Conservation (phyloP, 2,329 filamentous ascomycete species). For the Monosporascus cannonballus region DNA sequence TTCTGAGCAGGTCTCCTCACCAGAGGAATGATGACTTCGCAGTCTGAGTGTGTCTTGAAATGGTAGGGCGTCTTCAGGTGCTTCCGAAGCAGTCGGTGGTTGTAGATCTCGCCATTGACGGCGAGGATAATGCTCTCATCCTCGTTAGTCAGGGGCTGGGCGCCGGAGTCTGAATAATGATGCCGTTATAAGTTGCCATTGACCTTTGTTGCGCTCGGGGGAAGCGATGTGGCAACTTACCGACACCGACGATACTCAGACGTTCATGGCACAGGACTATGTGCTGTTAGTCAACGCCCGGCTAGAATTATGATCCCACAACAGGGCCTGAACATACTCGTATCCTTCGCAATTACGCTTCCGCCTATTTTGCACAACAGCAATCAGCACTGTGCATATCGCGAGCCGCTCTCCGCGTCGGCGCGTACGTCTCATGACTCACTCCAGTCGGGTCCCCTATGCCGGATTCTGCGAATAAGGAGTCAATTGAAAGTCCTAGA, state of each 20-base stretch:
- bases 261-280: slow-evolving; percentile 94
- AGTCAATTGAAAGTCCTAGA: slow-evolving; percentile 31
- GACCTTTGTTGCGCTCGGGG: slow-evolving; percentile 4
- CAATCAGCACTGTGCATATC: slow-evolving; percentile 13
- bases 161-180: slow-evolving; percentile 68
- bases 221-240: slow-evolving; percentile 44
- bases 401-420: neutral
- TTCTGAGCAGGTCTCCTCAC: slow-evolving; percentile 45
- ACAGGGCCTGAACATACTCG: slow-evolving; percentile 55
- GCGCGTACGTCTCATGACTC: slow-evolving; percentile 40
- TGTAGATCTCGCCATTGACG: slow-evolving; percentile 99
- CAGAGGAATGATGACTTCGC: slow-evolving; percentile 96
- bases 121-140: slow-evolving; percentile 84
- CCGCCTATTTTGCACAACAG: slow-evolving; percentile 54
- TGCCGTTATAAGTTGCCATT: slow-evolving; percentile 11
- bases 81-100: slow-evolving; percentile 94
- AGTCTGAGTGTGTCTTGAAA: slow-evolving; percentile 98
- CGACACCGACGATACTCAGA: slow-evolving; percentile 94
- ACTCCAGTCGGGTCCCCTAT: slow-evolving; percentile 99
- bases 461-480: slow-evolving; percentile 63
- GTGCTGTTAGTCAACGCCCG: slow-evolving; percentile 3
- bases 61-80: slow-evolving; percentile 75
- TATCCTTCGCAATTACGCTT: slow-evolving; percentile 83
- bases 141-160: slow-evolving; percentile 89
- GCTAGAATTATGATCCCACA: no score